These are phyloP conservation scores for Centrapalus pauciflorus DNA, from an alignment of 129 eudicot genomes.

Conservation along the genomic window DNA sequence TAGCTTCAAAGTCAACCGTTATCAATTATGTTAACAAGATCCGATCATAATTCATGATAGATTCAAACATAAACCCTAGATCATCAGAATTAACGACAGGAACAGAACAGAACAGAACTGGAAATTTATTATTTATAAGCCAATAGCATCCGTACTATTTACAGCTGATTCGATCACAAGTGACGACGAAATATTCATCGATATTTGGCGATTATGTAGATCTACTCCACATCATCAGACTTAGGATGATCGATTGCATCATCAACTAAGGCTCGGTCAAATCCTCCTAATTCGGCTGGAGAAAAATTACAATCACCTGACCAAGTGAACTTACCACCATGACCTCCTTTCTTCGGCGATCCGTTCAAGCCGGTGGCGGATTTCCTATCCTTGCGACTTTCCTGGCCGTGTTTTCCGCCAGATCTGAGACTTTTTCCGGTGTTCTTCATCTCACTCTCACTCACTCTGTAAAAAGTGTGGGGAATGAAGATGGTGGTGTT, in stretches of 20 bases:
- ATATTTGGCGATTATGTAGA: not conserved
- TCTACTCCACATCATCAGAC: slow-evolving; percentile 45
- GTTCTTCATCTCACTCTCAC: slow-evolving; percentile 42
- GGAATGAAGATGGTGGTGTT: not conserved
- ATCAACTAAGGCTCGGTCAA: slow-evolving; percentile 22
- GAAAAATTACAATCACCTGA: slow-evolving; percentile 63
- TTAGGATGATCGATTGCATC: slow-evolving; percentile 43
- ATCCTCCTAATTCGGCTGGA: slow-evolving; percentile 36
- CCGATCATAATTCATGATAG: not conserved
- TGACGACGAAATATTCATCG: not conserved
- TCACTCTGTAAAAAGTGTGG: not conserved
- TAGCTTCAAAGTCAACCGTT: too few relatives aligned
- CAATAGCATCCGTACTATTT: slow-evolving; percentile 7
- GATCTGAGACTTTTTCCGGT: slow-evolving; percentile 40
- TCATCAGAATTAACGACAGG: not conserved
- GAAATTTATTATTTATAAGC: slow-evolving; percentile 9
- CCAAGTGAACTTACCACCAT: slow-evolving; percentile 93
- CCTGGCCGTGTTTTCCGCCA: slow-evolving; percentile 33
- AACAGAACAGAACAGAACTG: not conserved
- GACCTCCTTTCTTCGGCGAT: slow-evolving; percentile 86
- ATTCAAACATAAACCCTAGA: not conserved
- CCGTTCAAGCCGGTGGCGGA: slow-evolving; percentile 68
- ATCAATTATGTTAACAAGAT: not conserved
- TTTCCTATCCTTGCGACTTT: slow-evolving; percentile 48
- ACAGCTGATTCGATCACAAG: slow-evolving; percentile 14